Base-by-base conservation (phyloP, 441 rosid species). In the Populus hybrid region DNA sequence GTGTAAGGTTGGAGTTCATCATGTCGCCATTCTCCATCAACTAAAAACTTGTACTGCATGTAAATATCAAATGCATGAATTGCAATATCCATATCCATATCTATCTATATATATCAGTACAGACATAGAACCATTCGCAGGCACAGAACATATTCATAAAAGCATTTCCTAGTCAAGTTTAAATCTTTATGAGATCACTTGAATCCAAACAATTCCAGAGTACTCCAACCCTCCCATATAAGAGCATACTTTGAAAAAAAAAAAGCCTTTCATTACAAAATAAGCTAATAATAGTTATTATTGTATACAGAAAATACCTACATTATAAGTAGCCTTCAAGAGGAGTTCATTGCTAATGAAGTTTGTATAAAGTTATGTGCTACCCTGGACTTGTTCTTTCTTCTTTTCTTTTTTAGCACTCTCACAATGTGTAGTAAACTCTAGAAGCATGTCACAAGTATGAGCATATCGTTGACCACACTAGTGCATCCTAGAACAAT, bases 11-110 rank as follows among this genome's bases (percentile, higher is more conserved):
- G 96, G 70, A 79, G 87, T 69, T 92, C 91, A 68, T 92, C 96
- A 18, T 90, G 89, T 71, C 85, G 84, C 96, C 93, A 89, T 50
- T 88, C 90, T 81, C 94, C 93, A 82, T 92, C 96, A 74, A 92
- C 92, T 21, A 80, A 81, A 83, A 92, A 92, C 82, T 90, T 92
- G 82, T 73, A 92, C 99, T 95, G 93, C 88, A 81, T 73, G 57
- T 32, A 18, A 69, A 78, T 46, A 46, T 46, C 57, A 12, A 46
- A 46, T 46, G 57, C 57, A 46, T 46, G 57, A 46, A 46, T 12
- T 46, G 18, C 57, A 46, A 46, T 46, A 46, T 46, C 20, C 6
- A 46, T 42, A 32, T 32, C 5, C 5, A 32, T 38, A 38, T 9
- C 76, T 42, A 42, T 42, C 30, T 1, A 46, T 46, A 20, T 57